phyloP scores from a whole-genome alignment of 163 green algal genomes.

The Volvox carteri region DNA sequence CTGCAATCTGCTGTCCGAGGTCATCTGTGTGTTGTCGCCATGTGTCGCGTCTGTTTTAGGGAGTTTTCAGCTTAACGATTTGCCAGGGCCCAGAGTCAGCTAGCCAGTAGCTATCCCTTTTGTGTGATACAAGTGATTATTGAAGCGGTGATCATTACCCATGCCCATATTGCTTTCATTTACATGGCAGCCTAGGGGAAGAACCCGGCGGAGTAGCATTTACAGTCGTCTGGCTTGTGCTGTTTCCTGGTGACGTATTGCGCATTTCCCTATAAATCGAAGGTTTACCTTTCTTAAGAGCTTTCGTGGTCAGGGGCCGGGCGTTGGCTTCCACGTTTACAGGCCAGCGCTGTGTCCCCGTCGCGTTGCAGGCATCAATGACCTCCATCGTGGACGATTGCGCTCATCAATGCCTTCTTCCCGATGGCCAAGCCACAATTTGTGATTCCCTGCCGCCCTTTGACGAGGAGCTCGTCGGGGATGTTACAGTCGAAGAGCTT shows the following conservation, averaged over 20 bases:
- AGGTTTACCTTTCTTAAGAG: too few species aligned
- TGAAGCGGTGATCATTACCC: not conserved
- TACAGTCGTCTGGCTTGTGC: not conserved
- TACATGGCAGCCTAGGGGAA: not conserved
- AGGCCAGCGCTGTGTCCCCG: not conserved
- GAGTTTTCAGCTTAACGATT: not conserved
- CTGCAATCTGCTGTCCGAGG: not conserved
- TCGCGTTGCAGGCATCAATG: constrained; percentile 37
- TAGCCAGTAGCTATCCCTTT: not conserved
- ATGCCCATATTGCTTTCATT: not conserved
- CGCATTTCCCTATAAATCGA: too few species aligned
- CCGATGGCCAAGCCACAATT: constrained; percentile 10
- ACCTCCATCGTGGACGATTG: constrained; percentile 44
- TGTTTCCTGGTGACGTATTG: not conserved
- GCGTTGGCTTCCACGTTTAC: not conserved
- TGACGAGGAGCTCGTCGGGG: constrained; percentile 9
- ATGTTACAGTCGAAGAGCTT: not conserved
- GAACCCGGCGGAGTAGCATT: not conserved
- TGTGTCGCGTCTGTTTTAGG: not conserved
- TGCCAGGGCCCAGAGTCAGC: not conserved
- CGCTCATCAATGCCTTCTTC: constrained; percentile 32
- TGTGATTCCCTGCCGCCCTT: constrained; percentile 30
- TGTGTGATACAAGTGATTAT: not conserved
- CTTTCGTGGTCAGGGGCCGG: not conserved
- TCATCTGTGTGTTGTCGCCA: not conserved